Base-by-base conservation (phyloP, 768 basidiomycete genomes). In the Boletus rubroflammeus region DNA sequence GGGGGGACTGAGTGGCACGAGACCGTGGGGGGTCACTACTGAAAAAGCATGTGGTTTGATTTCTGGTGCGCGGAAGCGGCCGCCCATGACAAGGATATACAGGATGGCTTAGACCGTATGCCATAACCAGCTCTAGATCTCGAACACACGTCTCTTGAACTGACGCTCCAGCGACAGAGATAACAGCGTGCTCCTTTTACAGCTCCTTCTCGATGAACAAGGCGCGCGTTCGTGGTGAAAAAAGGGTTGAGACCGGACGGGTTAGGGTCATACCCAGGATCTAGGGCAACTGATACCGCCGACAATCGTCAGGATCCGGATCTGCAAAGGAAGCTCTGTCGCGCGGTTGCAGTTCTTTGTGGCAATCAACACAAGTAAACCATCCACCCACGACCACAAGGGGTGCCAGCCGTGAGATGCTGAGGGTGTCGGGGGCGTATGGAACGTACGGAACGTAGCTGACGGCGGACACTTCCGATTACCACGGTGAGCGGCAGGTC, bases 301-400 rank as follows among this genome's bases (percentile, higher is more conserved):
- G 66, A 68, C 54, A 66, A 66, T 67, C 65, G 66, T 64, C 58
- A 54, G 63, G 50, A 57, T 42, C 35, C 63, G 59, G 65, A 68
- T 68, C 66, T 63, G 55, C 58, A 54, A 54, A 51, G 47, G 65
- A 67, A 64, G 62, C 47, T 10, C 38, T n/a, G 34, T 66, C 51
- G 53, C 51, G 53, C 49, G 39, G 35, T 46, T 32, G 51, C 25
- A 31, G 32, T 51, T 58, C 50, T 43, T 51, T 55, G 36, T 43
- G 61, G 53, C 58, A 66, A 66, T 63, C 64, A 63, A 44, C 41
- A 53, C 40, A n/a, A 48, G 45, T 43, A 43, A 46, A 34, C 35
- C 14, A 26, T 7, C 36, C 47, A 49, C 11, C n/a, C n/a, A n/a
- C 23, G 47, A 43, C 39, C 29, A 25, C 25, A 21, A 38, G 51